Conservation (phyloP, 2,329 filamentous ascomycete genomes). For the Basipetospora sp. region DNA sequence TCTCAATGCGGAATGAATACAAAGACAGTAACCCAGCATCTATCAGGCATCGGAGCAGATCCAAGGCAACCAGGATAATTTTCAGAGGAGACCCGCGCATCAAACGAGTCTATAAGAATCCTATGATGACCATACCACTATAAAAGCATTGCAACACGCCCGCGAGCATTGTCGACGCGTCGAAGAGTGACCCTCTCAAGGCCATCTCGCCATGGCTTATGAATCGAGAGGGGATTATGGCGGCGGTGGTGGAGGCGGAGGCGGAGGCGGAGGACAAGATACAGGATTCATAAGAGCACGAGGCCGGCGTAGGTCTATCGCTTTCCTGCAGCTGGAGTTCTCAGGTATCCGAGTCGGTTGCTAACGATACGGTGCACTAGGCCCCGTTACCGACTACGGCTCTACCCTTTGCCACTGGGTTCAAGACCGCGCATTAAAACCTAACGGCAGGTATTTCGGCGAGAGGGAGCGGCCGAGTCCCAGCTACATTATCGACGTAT, state of each 20-base stretch:
- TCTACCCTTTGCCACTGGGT: conserved; percentile 85
- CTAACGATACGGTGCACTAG: conserved; percentile 27
- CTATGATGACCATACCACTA: too few species aligned
- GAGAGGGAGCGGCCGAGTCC: conserved; percentile 73
- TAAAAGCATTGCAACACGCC: too few species aligned
- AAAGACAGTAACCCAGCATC: too few species aligned
- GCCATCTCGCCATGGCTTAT: conserved; percentile 31
- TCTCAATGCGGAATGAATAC: too few species aligned
- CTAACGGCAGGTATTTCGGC: conserved; percentile 54
- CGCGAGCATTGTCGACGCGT: too few species aligned
- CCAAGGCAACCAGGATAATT: too few species aligned
- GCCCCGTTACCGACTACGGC: conserved; percentile 84
- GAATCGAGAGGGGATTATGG: conserved; percentile 38
- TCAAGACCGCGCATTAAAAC: conserved; percentile 55
- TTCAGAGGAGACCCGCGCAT: too few species aligned
- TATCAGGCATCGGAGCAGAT: too few species aligned
- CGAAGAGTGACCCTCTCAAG: neutral
- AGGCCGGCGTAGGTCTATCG: conserved; percentile 33
- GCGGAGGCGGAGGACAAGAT: conserved; percentile 24
- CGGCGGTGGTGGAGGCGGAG: conserved; percentile 17
- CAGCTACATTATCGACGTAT: conserved; percentile 79
- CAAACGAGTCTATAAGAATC: too few species aligned
- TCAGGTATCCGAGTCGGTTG: conserved; percentile 2
- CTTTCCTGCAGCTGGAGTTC: neutral
- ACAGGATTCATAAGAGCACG: conserved; percentile 33